Percentiles rank a stretch among this genome's conserved stretches.
Evolutionary conservation across 768 basidiomycete species (phyloP).

Genomic region (Pulveroboletus sp.): DNA sequence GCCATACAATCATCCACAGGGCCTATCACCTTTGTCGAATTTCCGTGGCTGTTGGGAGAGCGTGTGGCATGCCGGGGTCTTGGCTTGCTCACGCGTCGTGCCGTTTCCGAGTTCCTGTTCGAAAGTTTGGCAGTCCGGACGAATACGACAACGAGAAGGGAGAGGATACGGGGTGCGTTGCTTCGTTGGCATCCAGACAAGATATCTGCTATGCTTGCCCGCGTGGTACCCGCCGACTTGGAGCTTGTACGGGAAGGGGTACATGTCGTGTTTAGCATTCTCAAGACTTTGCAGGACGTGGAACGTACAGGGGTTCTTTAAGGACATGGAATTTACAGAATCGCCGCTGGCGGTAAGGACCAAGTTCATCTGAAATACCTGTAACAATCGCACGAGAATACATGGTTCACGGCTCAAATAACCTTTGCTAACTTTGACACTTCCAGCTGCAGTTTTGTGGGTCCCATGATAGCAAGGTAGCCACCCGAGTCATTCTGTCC

Average conservation of each 20-base stretch:
- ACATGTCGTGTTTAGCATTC: conserved; percentile 37
- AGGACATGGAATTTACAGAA: background rate
- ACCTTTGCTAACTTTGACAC: too few species aligned
- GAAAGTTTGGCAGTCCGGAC: conserved; percentile 42
- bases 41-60: conserved; percentile 59
- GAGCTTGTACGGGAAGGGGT: conserved; percentile 47
- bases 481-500: too few species aligned
- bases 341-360: conserved; percentile 11
- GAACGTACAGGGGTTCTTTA: conserved; percentile 23
- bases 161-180: conserved; percentile 56
- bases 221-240: conserved; percentile 43
- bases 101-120: conserved; percentile 51
- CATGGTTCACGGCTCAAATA: background rate
- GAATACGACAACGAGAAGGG: conserved; percentile 43
- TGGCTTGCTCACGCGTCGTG: conserved; percentile 34
- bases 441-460: too few species aligned
- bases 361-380: background rate
- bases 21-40: conserved; percentile 43
- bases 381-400: background rate
- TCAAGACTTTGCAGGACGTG: conserved; percentile 33
- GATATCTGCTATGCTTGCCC: conserved; percentile 41
- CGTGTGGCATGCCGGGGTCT: conserved; percentile 18
- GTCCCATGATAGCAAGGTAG: too few species aligned
- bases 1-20: conserved; percentile 31
- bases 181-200: conserved; percentile 74